Conservation (phyloP, 2,329 filamentous ascomycete genomes). For the Phoma herbarum region DNA sequence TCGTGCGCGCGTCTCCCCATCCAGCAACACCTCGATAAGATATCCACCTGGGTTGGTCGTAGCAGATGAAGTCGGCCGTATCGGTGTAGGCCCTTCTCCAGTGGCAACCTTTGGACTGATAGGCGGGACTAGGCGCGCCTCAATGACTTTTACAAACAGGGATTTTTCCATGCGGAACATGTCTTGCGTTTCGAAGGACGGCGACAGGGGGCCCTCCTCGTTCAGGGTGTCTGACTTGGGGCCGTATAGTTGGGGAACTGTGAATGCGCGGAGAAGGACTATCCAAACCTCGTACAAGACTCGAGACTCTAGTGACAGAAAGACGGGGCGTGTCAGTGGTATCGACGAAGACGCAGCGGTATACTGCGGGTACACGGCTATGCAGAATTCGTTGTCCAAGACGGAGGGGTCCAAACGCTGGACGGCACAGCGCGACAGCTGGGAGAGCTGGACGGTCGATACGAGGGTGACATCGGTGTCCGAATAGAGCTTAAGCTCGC, state of each 20-base stretch:
- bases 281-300: slow-evolving; percentile 98
- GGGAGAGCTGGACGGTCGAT: slow-evolving; percentile 84
- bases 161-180: slow-evolving; percentile 74
- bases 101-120: slow-evolving; percentile 46
- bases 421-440: slow-evolving; percentile 87
- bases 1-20: slow-evolving; percentile 79
- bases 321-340: slow-evolving; percentile 85
- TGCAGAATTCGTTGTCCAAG: slow-evolving; percentile 89
- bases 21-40: slow-evolving; percentile 79
- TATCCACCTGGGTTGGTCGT: slow-evolving; percentile 67
- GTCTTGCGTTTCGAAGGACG: slow-evolving; percentile 58
- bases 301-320: slow-evolving; percentile 84
- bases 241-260: slow-evolving; percentile 88
- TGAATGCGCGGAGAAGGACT: slow-evolving; percentile 87
- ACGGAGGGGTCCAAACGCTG: slow-evolving; percentile 92
- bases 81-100: slow-evolving; percentile 36
- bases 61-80: slow-evolving; percentile 45
- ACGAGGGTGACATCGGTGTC: slow-evolving; percentile 84
- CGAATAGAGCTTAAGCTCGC: slow-evolving; percentile 88
- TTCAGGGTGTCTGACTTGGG: slow-evolving; percentile 60
- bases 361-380: slow-evolving; percentile 95
- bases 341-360: slow-evolving; percentile 75
- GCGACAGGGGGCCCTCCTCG: slow-evolving; percentile 49
- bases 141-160: slow-evolving; percentile 67
- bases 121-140: slow-evolving; percentile 63